Base-by-base conservation (phyloP, 352 stramenopile genomes). In the Globisporangium barbulae region DNA sequence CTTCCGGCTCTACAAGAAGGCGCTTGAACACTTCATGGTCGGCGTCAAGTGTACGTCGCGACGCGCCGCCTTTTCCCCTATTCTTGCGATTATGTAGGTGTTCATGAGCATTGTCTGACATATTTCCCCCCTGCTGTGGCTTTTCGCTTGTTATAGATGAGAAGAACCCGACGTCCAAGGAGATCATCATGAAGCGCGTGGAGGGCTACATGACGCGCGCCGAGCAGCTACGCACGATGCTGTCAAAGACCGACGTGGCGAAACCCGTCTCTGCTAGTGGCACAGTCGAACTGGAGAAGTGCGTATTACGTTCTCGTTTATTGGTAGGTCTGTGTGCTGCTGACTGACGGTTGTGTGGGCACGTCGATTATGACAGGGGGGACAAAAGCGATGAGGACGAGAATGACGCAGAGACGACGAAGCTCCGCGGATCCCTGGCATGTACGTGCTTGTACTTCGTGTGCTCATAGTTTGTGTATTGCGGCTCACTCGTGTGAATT, bases 361-460 rank as follows among this genome's bases (percentile, higher is more conserved):
- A 7, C 68, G n/a, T 65, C 44, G 28, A 5, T 19, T 21, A 42
- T 35, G 62, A 19, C 54, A 91, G 83, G 75, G 85, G 81, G 2
- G 86, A 90, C 53, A 93, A 91, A 59, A 88, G 86, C 41, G 81
- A 96, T 49, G 84, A 94, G 19, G 85, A 97, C 53, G 91, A 98
- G 62, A 93, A 90, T 7, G 96, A 99, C 59, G 89, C 87, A 49
- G 97, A 99, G 70, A 91, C 83, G 7, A 96, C 89, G 17, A 99
- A 99, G 76, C 78, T 99, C 35, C 83, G 97, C 5, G 94, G 94
- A 22, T 97, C 96, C 1, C 69, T 99, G 53, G 85, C 88, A 31
- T 97, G 89, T 82, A 86, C 70, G 64, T 56, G 9, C 19, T 39
- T 48, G 21, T 53, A 12, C 60, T n/a, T 54, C 17, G 39, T 49